A percentile compares a stretch with the other conserved stretches of the same genome.
Evolutionary conservation across 169 alveolate genomes (phyloP).

Genomic region (Cryptosporidium parvum): DNA sequence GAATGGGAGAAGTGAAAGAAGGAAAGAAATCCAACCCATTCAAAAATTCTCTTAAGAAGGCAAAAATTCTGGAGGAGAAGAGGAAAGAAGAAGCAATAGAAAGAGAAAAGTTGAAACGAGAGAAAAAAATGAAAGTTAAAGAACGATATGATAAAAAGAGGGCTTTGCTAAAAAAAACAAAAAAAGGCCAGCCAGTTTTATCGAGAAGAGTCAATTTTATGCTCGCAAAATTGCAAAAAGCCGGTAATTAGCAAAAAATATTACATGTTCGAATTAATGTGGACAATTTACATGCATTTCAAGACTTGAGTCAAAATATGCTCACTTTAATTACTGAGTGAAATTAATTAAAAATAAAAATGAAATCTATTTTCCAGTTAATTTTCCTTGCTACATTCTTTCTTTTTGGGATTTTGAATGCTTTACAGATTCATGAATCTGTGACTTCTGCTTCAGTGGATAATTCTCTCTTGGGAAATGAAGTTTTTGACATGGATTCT

Average conservation of each 20-base stretch:
- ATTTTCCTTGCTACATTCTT: slow-evolving; percentile 15
- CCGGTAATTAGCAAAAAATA: slow-evolving; percentile 5
- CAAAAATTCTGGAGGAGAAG: slow-evolving; percentile 3
- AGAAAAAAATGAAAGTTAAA: slow-evolving; percentile 61
- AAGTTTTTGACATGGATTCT: neutral
- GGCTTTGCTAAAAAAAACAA: slow-evolving; percentile 53
- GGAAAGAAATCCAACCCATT: slow-evolving; percentile 47
- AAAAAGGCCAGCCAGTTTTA: slow-evolving; percentile 57
- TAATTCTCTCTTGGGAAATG: neutral
- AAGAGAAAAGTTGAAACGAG: slow-evolving; percentile 11
- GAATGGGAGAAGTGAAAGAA: neutral
- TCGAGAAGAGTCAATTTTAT: slow-evolving; percentile 50
- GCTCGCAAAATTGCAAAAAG: slow-evolving; percentile 44
- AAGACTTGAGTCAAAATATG: neutral
- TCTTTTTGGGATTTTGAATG: slow-evolving; percentile 7
- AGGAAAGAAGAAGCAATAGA: slow-evolving; percentile 7
- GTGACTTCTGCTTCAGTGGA: neutral
- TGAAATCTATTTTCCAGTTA: slow-evolving; percentile 36
- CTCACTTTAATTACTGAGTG: neutral
- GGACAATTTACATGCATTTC: neutral
- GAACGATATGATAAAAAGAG: slow-evolving; percentile 73
- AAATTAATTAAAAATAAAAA: slow-evolving; percentile 6
- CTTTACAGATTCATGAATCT: slow-evolving; percentile 5
- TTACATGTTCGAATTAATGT: slow-evolving; percentile 1
- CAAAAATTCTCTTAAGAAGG: slow-evolving; percentile 48